Conservation (phyloP, 306 rosid genomes). For the Rosa chinensis region DNA sequence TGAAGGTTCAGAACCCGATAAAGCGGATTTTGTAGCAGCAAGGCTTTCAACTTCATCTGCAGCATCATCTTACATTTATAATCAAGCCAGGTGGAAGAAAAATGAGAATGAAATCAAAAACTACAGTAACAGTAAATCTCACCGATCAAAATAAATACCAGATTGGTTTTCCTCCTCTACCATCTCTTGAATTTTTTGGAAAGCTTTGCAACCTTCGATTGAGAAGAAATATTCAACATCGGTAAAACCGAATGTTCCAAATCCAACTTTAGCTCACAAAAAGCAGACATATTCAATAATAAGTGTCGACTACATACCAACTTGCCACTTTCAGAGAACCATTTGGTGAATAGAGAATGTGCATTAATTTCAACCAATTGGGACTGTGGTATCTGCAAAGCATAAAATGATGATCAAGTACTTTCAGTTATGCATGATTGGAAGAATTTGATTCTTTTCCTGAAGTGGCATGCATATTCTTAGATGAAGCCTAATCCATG, state of each 20-base stretch:
- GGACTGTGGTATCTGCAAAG: conserved; percentile 67
- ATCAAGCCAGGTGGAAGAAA: conserved; percentile 27
- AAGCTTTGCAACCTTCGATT: conserved; percentile 83
- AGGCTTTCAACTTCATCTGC: conserved; percentile 98
- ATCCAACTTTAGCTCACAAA: conserved; percentile 4
- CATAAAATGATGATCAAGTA: background rate
- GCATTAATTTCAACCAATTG: conserved; percentile 93
- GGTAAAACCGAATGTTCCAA: conserved; percentile 6
- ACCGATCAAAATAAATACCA: conserved; percentile 98
- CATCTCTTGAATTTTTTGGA: conserved; percentile 94
- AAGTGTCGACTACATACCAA: conserved; percentile 57
- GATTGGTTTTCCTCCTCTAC: conserved; percentile 85
- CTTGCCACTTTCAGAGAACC: conserved; percentile 99
- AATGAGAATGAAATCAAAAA: conserved; percentile 22
- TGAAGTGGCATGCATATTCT: too few relatives aligned
- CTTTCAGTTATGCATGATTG: too few relatives aligned
- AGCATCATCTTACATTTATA: conserved; percentile 29
- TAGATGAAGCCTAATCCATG: too few relatives aligned
- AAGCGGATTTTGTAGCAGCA: conserved; percentile 97
- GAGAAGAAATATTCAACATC: conserved; percentile 14
- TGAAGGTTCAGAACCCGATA: conserved; percentile 90
- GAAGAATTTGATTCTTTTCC: too few relatives aligned
- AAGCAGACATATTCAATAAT: conserved; percentile 17
- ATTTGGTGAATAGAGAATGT: conserved; percentile 97
- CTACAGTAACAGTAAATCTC: conserved; percentile 44